Evolutionary conservation across 176 grass and related monocot species (phyloP), one percentile per base, ranked within the genome.

Genomic region (Lolium perenne): DNA sequence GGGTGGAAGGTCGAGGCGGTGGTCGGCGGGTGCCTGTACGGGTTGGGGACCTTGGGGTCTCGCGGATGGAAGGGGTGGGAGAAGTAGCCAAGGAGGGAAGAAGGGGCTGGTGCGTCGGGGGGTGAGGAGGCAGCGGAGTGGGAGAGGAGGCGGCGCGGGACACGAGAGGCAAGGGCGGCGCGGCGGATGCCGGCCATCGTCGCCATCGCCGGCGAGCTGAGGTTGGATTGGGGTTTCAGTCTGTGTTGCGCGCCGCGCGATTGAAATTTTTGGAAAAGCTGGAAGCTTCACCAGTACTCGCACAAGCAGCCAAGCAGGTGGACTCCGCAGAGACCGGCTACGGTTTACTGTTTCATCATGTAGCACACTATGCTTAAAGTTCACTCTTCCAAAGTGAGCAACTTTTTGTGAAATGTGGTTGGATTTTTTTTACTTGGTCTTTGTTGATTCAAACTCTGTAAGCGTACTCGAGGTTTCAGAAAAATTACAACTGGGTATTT

Each of bases 61-160:
- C 55, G 25, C 25, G 49, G 15, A 51, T 3, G 16, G 15, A 76
- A 10, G 23, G 73, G 73, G 25, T 76, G 73, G 49, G 16, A 1
- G 8, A 76, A 76, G 73, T 76, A 22, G 23, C 73, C 73, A 16
- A 76, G 48, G 47, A 76, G 73, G 22, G 73, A 32, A 10, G 73
- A 16, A 29, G 71, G 15, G 71, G 71, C 13, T 45, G n/a, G 71
- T n/a, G 22, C 46, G 71, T 74, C 45, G 12, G 71, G 7, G 73
- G 22, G 7, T 20, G 46, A 73, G 70, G 70, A 14, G 70, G 70
- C 10, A n/a, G 6, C 6, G 71, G 72, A 53, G 73, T 32, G 23
- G 73, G 73, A 76, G 73, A 76, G 25, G 73, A 76, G 25, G 48
- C 73, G 48, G 8, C 47, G 3, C 23, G 13, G 25, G 23, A 32